Evolutionary conservation across 2,329 filamentous ascomycete species (phyloP).

Genomic region (Blastomyces parvus): DNA sequence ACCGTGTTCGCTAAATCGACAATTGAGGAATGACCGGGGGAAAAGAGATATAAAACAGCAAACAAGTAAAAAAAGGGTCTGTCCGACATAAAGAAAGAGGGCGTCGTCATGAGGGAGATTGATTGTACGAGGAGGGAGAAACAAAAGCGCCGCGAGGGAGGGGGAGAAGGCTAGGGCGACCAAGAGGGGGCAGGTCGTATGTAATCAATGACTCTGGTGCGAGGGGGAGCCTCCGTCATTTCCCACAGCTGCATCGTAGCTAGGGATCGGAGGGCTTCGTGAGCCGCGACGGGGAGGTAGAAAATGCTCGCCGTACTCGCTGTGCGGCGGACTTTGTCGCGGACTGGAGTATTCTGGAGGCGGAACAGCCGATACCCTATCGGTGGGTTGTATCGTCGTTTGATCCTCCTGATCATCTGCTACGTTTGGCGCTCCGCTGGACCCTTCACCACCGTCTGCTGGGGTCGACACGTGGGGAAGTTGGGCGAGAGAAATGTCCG

Average conservation of each 20-base stretch:
- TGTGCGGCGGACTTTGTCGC: conserved; percentile 26
- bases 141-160: too few relatives aligned
- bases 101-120: background rate
- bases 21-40: conserved; percentile 1
- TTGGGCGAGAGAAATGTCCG: conserved; percentile 88
- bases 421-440: conserved; percentile 40
- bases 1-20: conserved; percentile 25
- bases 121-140: conserved; percentile 1
- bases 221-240: conserved; percentile 15
- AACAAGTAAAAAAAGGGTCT: background rate
- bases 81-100: conserved; percentile 6
- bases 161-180: background rate
- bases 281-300: conserved; percentile 25
- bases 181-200: background rate
- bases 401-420: conserved; percentile 18
- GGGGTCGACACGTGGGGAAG: conserved; percentile 60
- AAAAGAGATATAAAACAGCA: conserved; percentile 1
- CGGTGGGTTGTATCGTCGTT: conserved; percentile 11
- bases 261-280: conserved; percentile 62
- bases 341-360: conserved; percentile 66
- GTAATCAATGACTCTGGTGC: background rate
- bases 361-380: conserved; percentile 41
- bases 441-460: conserved; percentile 63
- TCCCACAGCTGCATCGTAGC: conserved; percentile 65
- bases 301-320: conserved; percentile 3